Base-by-base conservation (phyloP, 148 eudicot species). In the Nyssa sinensis region DNA sequence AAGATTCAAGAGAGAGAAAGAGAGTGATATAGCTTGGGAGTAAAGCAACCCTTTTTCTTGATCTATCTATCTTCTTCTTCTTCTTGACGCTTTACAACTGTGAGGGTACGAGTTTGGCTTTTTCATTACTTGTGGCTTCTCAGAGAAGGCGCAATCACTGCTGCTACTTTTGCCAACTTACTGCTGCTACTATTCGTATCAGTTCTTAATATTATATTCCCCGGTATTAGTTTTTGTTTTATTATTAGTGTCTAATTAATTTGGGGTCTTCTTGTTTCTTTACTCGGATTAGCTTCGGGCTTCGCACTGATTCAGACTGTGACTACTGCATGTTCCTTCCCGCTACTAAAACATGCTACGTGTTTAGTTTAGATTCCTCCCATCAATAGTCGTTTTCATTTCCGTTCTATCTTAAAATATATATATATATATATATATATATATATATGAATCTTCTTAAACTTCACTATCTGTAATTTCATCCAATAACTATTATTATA, bases 241-340 rank as follows among this genome's bases (percentile, higher is more conserved):
- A n/a, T 39, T 23, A 37, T 59, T 9, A 29, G 3, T 34, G 28
- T 35, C 59, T 47, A 37, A 31, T 35, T 72, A 51, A 49, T 39
- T 9, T 72, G 17, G 39, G 12, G 34, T 7, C 41, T 68, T n/a
- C n/a, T n/a, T 29, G 74, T 74, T 59, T 16, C 51, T 61, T 78
- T 49, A 27, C 21, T 30, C 81, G 80, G 74, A 25, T 34, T n/a
- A 75, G 91, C 86, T 74, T 77, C 66, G 94, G 85, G 72, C 0
- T 44, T 11, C 51, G 51, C n/a, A n/a, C n/a, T n/a, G n/a, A n/a
- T n/a, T n/a, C n/a, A n/a, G n/a, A n/a, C n/a, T n/a, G n/a, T n/a
- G n/a, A n/a, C n/a, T n/a, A n/a, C n/a, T n/a, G n/a, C n/a, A n/a
- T n/a, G n/a, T n/a, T n/a, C n/a, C n/a, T n/a, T n/a, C n/a, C n/a